Conservation (phyloP, 331 rosid genomes). For the Malus hybrid region DNA sequence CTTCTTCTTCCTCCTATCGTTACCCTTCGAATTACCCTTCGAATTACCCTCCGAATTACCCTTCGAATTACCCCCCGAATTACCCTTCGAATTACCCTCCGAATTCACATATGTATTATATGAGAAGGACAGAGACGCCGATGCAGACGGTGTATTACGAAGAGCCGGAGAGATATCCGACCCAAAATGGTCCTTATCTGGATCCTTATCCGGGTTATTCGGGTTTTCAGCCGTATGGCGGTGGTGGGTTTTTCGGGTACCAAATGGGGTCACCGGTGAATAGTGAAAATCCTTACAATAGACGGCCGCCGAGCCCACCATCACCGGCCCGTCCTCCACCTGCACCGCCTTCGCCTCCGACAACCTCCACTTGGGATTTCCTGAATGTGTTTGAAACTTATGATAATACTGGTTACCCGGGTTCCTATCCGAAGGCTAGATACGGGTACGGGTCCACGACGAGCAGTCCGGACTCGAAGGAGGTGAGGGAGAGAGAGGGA, state of each 20-base stretch:
- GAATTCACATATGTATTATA: slow-evolving; percentile 32
- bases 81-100: slow-evolving; percentile 8
- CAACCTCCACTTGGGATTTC: slow-evolving; percentile 73
- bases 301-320: slow-evolving; percentile 29
- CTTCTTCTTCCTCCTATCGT: background rate
- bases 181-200: slow-evolving; percentile 34
- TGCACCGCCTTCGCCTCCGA: slow-evolving; percentile 90
- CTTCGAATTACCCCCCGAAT: too few species aligned
- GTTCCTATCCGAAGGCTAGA: slow-evolving; percentile 27
- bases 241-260: slow-evolving; percentile 56
- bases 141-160: slow-evolving; percentile 44
- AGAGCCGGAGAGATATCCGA: slow-evolving; percentile 43
- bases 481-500: slow-evolving; percentile 94
- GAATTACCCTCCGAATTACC: too few species aligned
- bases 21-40: too few species aligned
- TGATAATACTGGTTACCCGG: slow-evolving; percentile 43
- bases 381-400: slow-evolving; percentile 60
- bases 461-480: slow-evolving; percentile 91
- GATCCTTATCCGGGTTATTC: slow-evolving; percentile 36
- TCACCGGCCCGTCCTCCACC: slow-evolving; percentile 34
- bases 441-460: slow-evolving; percentile 51
- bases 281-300: slow-evolving; percentile 17
- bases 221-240: slow-evolving; percentile 21
- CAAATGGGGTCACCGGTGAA: slow-evolving; percentile 36
- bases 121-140: slow-evolving; percentile 57